A percentile compares a stretch with the other conserved stretches of the same genome.
phyloP scores from a whole-genome alignment of 1,284 basidiomycete genomes.

The Sporisorium iseilematis-ciliati region DNA sequence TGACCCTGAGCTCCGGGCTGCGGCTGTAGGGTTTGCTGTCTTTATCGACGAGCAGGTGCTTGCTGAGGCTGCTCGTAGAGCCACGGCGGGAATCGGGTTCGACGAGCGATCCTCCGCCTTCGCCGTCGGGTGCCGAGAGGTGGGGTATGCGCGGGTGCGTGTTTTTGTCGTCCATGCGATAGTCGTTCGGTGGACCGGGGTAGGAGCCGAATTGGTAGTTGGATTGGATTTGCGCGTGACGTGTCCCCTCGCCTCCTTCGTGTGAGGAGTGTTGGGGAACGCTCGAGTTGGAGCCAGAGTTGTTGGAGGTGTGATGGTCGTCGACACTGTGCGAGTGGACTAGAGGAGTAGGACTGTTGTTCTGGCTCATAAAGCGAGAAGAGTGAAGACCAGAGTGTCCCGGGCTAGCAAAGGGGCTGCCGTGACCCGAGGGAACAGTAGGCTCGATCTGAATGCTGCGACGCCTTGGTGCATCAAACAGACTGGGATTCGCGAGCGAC shows the following conservation, averaged over 20 bases:
- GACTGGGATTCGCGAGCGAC: constrained; percentile 39
- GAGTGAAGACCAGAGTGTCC: constrained; percentile 41
- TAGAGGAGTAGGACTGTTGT: constrained; percentile 51
- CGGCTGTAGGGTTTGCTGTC: constrained; percentile 66
- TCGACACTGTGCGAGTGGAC: constrained; percentile 35
- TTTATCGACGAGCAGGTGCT: constrained; percentile 53
- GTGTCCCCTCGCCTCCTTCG: constrained; percentile 20
- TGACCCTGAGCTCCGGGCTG: constrained; percentile 64
- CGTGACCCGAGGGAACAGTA: constrained; percentile 44
- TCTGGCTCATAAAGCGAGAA: constrained; percentile 49
- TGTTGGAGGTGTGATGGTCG: constrained; percentile 25
- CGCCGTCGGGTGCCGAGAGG: constrained; percentile 49
- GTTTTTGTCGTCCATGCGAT: constrained; percentile 38
- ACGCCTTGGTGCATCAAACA: constrained; percentile 45
- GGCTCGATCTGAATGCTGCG: constrained; percentile 56
- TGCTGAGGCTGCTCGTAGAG: constrained; percentile 23
- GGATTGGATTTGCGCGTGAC: constrained; percentile 36
- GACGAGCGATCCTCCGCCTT: constrained; percentile 39
- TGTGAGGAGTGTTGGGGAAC: constrained; percentile 19
- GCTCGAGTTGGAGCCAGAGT: constrained; percentile 16
- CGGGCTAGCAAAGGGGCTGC: constrained; percentile 42
- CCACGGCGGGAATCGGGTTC: constrained; percentile 45
- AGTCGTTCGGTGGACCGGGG: constrained; percentile 38
- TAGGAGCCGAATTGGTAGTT: constrained; percentile 56
- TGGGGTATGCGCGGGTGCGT: constrained; percentile 43